These are phyloP conservation scores for Phialocephala subalpina DNA, from an alignment of 2,329 filamentous ascomycete genomes.

Conservation along the genomic window DNA sequence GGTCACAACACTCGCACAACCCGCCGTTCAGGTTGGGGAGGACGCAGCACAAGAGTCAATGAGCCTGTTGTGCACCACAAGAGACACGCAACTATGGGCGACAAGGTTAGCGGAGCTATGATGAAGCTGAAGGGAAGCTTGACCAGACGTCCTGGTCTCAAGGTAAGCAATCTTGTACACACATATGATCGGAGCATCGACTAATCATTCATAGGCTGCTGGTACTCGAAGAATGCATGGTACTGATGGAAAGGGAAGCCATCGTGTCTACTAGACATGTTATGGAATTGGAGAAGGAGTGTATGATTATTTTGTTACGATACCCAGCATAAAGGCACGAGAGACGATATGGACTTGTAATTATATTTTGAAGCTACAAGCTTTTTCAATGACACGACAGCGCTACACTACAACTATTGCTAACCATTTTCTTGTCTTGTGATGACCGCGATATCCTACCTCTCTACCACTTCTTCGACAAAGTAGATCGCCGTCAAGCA, in stretches of 20 bases:
- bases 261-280: constrained; percentile 36
- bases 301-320: constrained; percentile 24
- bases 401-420: neutral
- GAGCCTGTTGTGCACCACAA: constrained; percentile 67
- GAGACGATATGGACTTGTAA: constrained; percentile 18
- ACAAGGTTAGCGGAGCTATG: constrained; percentile 81
- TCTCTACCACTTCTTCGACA: no score
- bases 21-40: constrained; percentile 37
- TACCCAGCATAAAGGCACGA: constrained; percentile 23
- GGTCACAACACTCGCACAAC: constrained; percentile 27
- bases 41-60: constrained; percentile 42
- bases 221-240: constrained; percentile 78
- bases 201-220: constrained; percentile 62
- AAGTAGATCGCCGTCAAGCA: no score
- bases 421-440: neutral
- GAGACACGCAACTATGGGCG: constrained; percentile 72
- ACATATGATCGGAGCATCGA: neutral
- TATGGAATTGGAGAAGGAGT: constrained; percentile 5
- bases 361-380: constrained; percentile 25
- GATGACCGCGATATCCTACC: no score
- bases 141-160: constrained; percentile 73
- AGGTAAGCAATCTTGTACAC: constrained; percentile 57
- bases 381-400: constrained; percentile 13
- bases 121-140: constrained; percentile 76
- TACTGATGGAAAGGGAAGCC: constrained; percentile 72